Percentiles rank a stretch among this genome's conserved stretches.
Conservation (phyloP, 73 alveolate species). For the Stentor roeselii region DNA sequence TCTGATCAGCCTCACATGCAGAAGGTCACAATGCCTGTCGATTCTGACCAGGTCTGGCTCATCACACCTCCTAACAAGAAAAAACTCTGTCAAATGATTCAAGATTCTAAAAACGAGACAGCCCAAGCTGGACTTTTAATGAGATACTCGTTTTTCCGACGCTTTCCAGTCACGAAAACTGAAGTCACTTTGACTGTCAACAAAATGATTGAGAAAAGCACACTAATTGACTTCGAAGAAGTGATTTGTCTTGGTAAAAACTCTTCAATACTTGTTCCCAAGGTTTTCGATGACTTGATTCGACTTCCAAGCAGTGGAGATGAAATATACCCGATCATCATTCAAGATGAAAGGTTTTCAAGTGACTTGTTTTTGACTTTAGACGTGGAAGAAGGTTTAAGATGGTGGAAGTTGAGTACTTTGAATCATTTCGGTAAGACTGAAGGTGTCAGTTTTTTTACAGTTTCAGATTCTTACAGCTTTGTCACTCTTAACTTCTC, state of each 20-base stretch:
- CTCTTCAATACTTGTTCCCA: neutral
- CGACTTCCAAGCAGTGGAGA: conserved; percentile 1
- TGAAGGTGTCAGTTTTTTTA: conserved; percentile 65
- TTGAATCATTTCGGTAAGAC: conserved; percentile 12
- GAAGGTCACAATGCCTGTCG: conserved; percentile 47
- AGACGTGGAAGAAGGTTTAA: conserved; percentile 19
- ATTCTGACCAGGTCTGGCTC: conserved; percentile 64
- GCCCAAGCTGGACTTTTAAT: neutral
- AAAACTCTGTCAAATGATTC: neutral
- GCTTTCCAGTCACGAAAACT: neutral
- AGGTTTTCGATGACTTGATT: neutral
- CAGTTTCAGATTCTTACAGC: conserved; percentile 70
- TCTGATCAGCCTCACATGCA: conserved; percentile 52
- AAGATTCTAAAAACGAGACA: neutral
- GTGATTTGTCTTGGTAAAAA: neutral
- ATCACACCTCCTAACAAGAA: conserved; percentile 51
- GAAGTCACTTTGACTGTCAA: neutral
- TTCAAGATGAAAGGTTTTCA: neutral
- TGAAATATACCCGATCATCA: neutral
- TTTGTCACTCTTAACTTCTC: conserved; percentile 71
- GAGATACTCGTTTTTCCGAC: neutral
- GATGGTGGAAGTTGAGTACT: conserved; percentile 37
- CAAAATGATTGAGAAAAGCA: neutral
- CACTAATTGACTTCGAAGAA: neutral
- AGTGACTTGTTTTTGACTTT: neutral